Base-by-base conservation (phyloP, 352 stramenopile genomes). In the Globisporangium solare region DNA sequence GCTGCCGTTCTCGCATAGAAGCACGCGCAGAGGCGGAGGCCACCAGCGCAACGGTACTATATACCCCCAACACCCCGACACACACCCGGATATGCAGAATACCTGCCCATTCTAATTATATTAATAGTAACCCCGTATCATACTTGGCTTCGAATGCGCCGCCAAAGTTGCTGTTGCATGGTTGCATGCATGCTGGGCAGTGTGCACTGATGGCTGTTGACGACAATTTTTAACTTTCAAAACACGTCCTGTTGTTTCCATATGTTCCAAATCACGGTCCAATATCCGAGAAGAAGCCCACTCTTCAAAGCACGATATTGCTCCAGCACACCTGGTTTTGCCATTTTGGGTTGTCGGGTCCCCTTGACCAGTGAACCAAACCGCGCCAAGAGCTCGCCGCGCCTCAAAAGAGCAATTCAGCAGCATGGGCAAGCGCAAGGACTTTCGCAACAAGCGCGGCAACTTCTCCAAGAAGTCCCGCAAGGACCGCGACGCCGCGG, bases 1-100 rank as follows among this genome's bases (percentile, higher is more conserved):
- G 78, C 78, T 41, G 85, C 83, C 52, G 75, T 95, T 40, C 74
- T 95, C n/a, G 78, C 83, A 47, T 95, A 65, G 73, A 15, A 54
- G 17, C 27, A 35, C 3, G 3, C 27, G 27, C 27, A 35, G 27
- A 35, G 27, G 5, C 4, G 3, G 10, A 35, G 27, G 27, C 27
- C 27, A 35, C 27, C 15, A 54, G 20, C 24, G 11, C 54, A 22
- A 6, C 11, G 13, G 35, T 48, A 40, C 12, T 47, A 39, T 39
- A 35, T 21, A 56, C 42, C 13, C 27, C 17, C n/a, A n/a, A 46
- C 14, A 45, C 17, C 14, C 22, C n/a, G 13, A 39, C 21, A 32
- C 35, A 18, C 6, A 20, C n/a, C n/a, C 14, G 37, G 27, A 10
- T 53, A 53, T 51, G 15, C 43, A 53, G 17, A 58, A 51, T 52